These are phyloP conservation scores for Fraxinus floribunda DNA, from an alignment of 305 asterid genomes.

Conservation along the genomic window DNA sequence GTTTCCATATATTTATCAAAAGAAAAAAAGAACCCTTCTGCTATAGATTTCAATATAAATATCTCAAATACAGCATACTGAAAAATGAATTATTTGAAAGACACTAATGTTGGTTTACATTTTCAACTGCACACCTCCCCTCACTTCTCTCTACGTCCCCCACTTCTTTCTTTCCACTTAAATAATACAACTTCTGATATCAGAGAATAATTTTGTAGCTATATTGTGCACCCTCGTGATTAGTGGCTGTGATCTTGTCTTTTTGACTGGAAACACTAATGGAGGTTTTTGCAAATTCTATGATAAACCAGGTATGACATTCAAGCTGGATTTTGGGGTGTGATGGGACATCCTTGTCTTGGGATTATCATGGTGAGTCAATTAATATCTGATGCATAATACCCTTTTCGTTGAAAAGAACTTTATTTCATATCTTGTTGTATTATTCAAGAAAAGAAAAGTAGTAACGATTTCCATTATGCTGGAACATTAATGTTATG, in stretches of 20 bases:
- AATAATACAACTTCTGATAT: neutral
- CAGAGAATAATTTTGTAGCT: neutral
- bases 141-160: constrained; percentile 7
- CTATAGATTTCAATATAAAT: neutral
- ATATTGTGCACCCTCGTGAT: neutral
- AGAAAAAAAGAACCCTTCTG: neutral
- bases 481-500: constrained; percentile 21
- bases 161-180: neutral
- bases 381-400: constrained; percentile 6
- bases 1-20: neutral
- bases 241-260: constrained; percentile 6
- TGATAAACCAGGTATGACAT: constrained; percentile 62
- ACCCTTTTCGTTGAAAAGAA: constrained; percentile 7
- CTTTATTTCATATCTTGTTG: neutral
- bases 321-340: constrained; percentile 96
- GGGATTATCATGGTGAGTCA: constrained; percentile 79
- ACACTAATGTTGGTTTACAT: neutral
- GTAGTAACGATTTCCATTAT: constrained; percentile 2
- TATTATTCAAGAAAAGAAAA: neutral
- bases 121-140: neutral
- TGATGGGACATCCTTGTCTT: constrained; percentile 81
- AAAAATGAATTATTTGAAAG: neutral
- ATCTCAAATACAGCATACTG: neutral
- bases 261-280: constrained; percentile 21
- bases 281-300: constrained; percentile 13